A percentile compares a stretch with the other conserved stretches of the same genome.
Evolutionary conservation across 148 eudicot genomes (phyloP).

Genomic region (Amaranthus palmeri): DNA sequence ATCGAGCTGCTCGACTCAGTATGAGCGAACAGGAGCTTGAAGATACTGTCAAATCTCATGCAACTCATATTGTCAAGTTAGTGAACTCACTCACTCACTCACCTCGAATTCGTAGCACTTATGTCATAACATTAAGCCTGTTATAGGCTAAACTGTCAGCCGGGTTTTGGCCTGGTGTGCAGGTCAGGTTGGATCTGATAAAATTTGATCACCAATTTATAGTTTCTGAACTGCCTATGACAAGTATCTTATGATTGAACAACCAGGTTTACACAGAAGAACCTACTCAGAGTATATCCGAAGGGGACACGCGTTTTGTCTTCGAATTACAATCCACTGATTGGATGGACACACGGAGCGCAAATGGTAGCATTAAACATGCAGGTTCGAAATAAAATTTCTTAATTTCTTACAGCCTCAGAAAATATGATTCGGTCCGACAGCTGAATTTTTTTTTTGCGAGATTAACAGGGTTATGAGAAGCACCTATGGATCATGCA

Average conservation of each 20-base stretch:
- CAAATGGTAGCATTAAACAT: conserved; percentile 82
- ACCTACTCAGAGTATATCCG: conserved; percentile 64
- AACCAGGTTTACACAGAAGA: conserved; percentile 62
- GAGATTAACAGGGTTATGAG: conserved; percentile 41
- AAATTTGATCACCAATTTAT: no score
- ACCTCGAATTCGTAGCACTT: no score
- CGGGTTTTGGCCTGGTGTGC: no score
- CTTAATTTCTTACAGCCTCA: background rate
- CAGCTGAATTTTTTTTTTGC: background rate
- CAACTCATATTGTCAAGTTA: conserved; percentile 47
- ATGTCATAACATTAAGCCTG: no score
- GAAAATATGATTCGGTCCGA: background rate
- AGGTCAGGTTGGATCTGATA: no score
- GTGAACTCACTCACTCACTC: background rate
- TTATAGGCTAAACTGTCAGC: no score
- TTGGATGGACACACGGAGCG: conserved; percentile 72
- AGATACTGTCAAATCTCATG: conserved; percentile 26
- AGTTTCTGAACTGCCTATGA: no score
- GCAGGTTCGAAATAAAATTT: conserved; percentile 40
- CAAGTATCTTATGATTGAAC: no score
- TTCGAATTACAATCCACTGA: conserved; percentile 55
- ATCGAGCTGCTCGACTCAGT: conserved; percentile 46
- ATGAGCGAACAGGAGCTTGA: conserved; percentile 49
- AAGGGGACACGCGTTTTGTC: conserved; percentile 55
- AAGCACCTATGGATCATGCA: conserved; percentile 59